A percentile compares a stretch with the other conserved stretches of the same genome.
These are phyloP conservation scores for Camillea tinctor DNA, from an alignment of 2,329 filamentous ascomycete species.

Conservation along the genomic window DNA sequence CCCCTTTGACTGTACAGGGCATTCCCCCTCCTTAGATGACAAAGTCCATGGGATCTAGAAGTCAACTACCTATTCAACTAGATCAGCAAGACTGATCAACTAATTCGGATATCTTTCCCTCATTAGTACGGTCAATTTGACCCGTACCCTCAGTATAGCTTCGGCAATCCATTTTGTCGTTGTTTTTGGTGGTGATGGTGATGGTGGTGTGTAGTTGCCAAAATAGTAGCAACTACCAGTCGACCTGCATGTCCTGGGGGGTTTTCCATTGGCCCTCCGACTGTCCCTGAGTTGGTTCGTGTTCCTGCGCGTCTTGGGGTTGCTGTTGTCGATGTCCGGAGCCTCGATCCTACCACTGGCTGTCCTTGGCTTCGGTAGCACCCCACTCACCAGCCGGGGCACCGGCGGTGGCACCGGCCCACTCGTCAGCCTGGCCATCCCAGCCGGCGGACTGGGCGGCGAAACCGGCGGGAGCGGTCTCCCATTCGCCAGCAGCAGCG, in stretches of 20 bases:
- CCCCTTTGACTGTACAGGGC: slow-evolving; percentile 89
- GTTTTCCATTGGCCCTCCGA: slow-evolving; percentile 38
- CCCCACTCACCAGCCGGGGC: slow-evolving; percentile 71
- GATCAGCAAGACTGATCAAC: slow-evolving; percentile 29
- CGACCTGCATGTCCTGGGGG: slow-evolving; percentile 6
- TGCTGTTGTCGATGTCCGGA: slow-evolving; percentile 6
- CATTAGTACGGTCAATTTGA: slow-evolving; percentile 80
- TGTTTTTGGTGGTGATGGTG: no score
- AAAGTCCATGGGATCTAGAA: slow-evolving; percentile 15
- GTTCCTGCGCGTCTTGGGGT: neutral
- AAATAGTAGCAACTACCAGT: slow-evolving; percentile 19
- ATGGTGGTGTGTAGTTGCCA: slow-evolving; percentile 11
- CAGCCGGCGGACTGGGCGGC: slow-evolving; percentile 58
- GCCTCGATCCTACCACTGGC: slow-evolving; percentile 28
- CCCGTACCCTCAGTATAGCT: slow-evolving; percentile 41
- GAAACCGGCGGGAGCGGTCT: slow-evolving; percentile 72
- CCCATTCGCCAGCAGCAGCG: slow-evolving; percentile 72
- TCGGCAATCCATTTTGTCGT: slow-evolving; percentile 20
- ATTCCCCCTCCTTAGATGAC: slow-evolving; percentile 72
- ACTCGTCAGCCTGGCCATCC: slow-evolving; percentile 59
- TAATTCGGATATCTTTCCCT: slow-evolving; percentile 95
- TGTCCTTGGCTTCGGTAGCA: slow-evolving; percentile 50
- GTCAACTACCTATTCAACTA: slow-evolving; percentile 23
- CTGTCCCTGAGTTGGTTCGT: neutral
- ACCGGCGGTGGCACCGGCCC: slow-evolving; percentile 56